Base-by-base conservation (phyloP, 345 rosid species). In the Mangifera indica region DNA sequence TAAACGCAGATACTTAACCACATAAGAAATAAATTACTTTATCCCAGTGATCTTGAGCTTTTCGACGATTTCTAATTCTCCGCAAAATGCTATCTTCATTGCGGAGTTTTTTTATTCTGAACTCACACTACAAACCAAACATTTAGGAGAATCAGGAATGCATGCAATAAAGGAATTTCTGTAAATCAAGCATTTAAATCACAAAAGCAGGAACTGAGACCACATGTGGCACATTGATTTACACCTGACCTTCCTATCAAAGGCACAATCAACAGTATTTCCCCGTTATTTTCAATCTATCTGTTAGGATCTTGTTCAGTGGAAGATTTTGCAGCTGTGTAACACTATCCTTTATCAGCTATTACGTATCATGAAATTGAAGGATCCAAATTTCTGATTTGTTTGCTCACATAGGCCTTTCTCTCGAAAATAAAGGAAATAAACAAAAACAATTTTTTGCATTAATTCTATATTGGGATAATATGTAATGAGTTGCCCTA, bases 41-140 rank as follows among this genome's bases (percentile, higher is more conserved):
- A 60, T 85, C 88, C 99, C 99, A 95, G 40, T 66, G 92, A n/a
- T 80, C 81, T 76, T 82, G 87, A 84, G 99, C 99, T 82, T 84
- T 91, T 71, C 81, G 81, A 32, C 91, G 93, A 26, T 71, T 88
- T 79, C 92, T 82, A 78, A 92, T 86, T 57, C 56, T 79, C 60
- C 88, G 81, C 85, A 95, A 85, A 51, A 81, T 59, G 40, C 78
- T 80, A 85, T 95, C 99, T 88, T 95, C 98, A 76, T 81, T 80
- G 12, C 93, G 93, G 52, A 95, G 91, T 72, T 60, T 88, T 82
- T 92, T 95, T 44, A 91, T 79, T 83, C 96, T 88, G 80, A 74
- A 92, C 74, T 95, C 99, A 61, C 83, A 92, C 98, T 95, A 77
- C 71, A 70, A 56, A 75, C 37, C 48, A 76, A 66, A 17, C 62